Percentiles rank a stretch among this genome's conserved stretches.
Evolutionary conservation across 257 asterid species (phyloP).

Genomic region (Coffea canephora): DNA sequence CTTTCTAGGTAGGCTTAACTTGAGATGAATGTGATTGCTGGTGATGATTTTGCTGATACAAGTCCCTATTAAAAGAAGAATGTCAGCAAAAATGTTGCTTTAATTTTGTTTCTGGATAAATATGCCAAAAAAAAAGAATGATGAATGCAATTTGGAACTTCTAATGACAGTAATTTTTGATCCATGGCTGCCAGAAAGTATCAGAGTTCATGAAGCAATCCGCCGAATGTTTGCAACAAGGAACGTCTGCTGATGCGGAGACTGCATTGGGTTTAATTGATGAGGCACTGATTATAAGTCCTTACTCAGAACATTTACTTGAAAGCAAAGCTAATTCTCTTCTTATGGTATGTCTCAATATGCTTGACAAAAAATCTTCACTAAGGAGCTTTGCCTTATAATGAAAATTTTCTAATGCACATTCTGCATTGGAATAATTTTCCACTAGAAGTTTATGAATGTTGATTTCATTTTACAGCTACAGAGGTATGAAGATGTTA

Average conservation of each 20-base stretch:
- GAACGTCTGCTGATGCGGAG: constrained; percentile 54
- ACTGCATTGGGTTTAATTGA: constrained; percentile 58
- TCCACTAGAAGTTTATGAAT: background rate
- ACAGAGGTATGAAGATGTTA: constrained; percentile 77
- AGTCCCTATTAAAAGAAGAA: too few relatives aligned
- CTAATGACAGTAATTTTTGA: constrained; percentile 3
- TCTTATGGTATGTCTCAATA: constrained; percentile 57
- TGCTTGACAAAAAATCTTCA: constrained; percentile 19
- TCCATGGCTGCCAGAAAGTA: constrained; percentile 58
- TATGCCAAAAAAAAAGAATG: background rate
- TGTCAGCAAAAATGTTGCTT: background rate
- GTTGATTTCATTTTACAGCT: constrained; percentile 49
- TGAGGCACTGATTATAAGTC: constrained; percentile 74
- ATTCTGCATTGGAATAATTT: background rate
- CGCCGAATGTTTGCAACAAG: constrained; percentile 51
- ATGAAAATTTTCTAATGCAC: background rate
- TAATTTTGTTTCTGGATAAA: background rate
- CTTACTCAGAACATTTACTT: constrained; percentile 59
- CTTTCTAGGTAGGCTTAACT: background rate
- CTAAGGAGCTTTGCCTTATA: background rate
- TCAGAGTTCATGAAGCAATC: constrained; percentile 57
- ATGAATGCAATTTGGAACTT: constrained; percentile 11
- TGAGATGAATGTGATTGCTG: background rate
- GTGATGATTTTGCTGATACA: background rate
- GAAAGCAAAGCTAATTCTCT: constrained; percentile 85